phyloP scores from a whole-genome alignment of 768 basidiomycete species.

The Termitomyces sp. region DNA sequence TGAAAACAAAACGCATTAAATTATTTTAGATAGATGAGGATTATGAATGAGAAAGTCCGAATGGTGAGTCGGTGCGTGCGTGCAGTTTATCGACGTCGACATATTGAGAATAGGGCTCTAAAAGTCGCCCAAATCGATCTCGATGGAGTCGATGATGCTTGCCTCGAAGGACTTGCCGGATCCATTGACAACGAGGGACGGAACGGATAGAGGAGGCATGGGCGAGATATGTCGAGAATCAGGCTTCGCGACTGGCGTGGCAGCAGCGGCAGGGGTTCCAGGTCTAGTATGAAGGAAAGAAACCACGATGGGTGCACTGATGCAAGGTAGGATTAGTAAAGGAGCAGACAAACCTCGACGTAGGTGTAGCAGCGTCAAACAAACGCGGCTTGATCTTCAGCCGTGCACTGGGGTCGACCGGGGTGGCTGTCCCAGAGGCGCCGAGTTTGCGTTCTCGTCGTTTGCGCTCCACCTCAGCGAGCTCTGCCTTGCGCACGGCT shows the following conservation, averaged over 20 bases:
- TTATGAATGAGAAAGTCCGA: neutral
- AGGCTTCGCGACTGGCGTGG: conserved; percentile 21
- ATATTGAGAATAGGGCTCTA: conserved; percentile 25
- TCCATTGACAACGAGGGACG: conserved; percentile 17
- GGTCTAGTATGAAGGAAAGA: conserved; percentile 33
- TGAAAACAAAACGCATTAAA: conserved; percentile 1
- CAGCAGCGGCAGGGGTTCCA: conserved; percentile 42
- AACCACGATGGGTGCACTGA: conserved; percentile 9
- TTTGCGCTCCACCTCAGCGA: conserved; percentile 65
- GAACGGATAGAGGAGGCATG: conserved; percentile 19
- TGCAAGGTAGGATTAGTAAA: neutral
- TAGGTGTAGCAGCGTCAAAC: conserved; percentile 46
- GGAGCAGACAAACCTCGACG: conserved; percentile 53
- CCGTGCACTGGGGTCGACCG: conserved; percentile 62
- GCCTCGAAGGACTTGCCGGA: conserved; percentile 48
- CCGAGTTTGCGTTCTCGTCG: conserved; percentile 62
- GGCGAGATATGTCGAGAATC: conserved; percentile 20
- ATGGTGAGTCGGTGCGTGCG: neutral
- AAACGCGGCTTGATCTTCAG: conserved; percentile 61
- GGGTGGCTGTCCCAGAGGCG: conserved; percentile 34
- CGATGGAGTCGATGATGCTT: conserved; percentile 60
- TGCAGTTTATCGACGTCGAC: neutral
- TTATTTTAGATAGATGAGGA: conserved; percentile 2
- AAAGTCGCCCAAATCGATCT: conserved; percentile 79
- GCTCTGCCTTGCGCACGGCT: conserved; percentile 72